These are phyloP conservation scores for Ceratobasidium sp. DNA, from an alignment of 1,284 basidiomycete genomes.

Conservation along the genomic window DNA sequence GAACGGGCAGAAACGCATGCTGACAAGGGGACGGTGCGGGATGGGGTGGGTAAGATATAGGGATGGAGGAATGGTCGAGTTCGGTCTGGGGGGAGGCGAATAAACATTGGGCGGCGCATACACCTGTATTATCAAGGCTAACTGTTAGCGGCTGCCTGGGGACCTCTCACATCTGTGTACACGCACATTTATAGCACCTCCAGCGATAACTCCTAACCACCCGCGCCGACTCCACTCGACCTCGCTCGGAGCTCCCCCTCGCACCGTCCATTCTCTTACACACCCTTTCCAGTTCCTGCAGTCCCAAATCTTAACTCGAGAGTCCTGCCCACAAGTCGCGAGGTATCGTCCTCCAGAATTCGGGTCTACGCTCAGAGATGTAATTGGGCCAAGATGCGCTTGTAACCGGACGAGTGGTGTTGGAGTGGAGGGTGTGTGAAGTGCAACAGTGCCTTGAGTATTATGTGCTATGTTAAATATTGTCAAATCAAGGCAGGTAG, in stretches of 20 bases:
- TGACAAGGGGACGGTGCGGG: slow-evolving; percentile 69
- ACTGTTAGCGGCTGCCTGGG: not conserved
- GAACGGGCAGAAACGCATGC: slow-evolving; percentile 85
- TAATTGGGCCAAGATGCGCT: slow-evolving; percentile 88
- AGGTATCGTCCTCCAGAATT: slow-evolving; percentile 85
- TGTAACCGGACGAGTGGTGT: slow-evolving; percentile 91
- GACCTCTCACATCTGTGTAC: not conserved
- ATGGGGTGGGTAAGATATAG: slow-evolving; percentile 86
- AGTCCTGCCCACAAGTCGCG: slow-evolving; percentile 88
- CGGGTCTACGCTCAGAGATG: slow-evolving; percentile 82
- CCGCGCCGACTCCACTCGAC: slow-evolving; percentile 84
- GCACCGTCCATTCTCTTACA: slow-evolving; percentile 78
- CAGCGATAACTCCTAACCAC: slow-evolving; percentile 79
- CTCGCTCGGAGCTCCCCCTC: slow-evolving; percentile 57
- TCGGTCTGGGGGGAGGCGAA: slow-evolving; percentile 51
- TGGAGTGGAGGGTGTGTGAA: slow-evolving; percentile 95
- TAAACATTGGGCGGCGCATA: slow-evolving; percentile 74
- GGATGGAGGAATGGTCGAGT: slow-evolving; percentile 65
- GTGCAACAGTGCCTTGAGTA: slow-evolving; percentile 73
- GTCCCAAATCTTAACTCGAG: slow-evolving; percentile 93
- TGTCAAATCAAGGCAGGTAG: not conserved
- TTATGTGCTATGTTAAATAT: not conserved
- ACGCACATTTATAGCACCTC: slow-evolving; percentile 81
- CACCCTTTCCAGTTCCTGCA: slow-evolving; percentile 91
- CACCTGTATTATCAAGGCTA: slow-evolving; percentile 56